These are phyloP conservation scores for Salix suchowensis DNA, from an alignment of 345 rosid genomes.

Conservation along the genomic window DNA sequence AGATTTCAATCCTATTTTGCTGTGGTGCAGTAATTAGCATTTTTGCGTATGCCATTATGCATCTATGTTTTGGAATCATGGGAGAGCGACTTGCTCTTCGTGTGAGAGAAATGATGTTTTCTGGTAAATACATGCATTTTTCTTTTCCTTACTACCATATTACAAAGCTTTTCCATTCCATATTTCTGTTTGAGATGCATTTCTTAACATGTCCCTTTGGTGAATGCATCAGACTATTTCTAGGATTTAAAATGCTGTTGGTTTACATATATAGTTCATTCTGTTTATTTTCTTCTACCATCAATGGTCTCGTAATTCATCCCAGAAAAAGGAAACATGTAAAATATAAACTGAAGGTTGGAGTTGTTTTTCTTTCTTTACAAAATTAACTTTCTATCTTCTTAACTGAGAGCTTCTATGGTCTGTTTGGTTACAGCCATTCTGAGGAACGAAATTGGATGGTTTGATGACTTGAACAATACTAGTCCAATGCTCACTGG, in stretches of 20 bases:
- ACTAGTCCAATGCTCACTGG: constrained; percentile 72
- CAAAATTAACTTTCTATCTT: too few species aligned
- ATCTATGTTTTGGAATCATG: constrained; percentile 67
- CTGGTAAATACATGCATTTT: constrained; percentile 30
- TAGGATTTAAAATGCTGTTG: too few species aligned
- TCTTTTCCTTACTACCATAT: too few species aligned
- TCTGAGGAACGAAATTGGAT: constrained; percentile 72
- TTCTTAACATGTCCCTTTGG: too few species aligned
- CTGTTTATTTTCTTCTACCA: too few species aligned
- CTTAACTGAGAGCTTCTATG: neutral
- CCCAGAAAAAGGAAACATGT: too few species aligned
- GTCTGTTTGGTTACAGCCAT: constrained; percentile 42
- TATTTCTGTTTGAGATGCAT: too few species aligned
- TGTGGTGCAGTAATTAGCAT: constrained; percentile 59
- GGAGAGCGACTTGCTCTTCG: constrained; percentile 84
- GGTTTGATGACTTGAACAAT: constrained; percentile 74
- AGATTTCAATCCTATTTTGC: constrained; percentile 51
- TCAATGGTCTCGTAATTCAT: too few species aligned
- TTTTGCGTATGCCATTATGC: constrained; percentile 55
- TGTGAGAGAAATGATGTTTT: constrained; percentile 69
- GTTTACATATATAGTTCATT: too few species aligned
- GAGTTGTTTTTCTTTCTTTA: neutral
- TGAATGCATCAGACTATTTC: too few species aligned
- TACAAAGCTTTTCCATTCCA: too few species aligned
- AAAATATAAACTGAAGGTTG: too few species aligned